These are phyloP conservation scores for Amaranthus tricolor DNA, from an alignment of 179 eudicot species.

Conservation along the genomic window DNA sequence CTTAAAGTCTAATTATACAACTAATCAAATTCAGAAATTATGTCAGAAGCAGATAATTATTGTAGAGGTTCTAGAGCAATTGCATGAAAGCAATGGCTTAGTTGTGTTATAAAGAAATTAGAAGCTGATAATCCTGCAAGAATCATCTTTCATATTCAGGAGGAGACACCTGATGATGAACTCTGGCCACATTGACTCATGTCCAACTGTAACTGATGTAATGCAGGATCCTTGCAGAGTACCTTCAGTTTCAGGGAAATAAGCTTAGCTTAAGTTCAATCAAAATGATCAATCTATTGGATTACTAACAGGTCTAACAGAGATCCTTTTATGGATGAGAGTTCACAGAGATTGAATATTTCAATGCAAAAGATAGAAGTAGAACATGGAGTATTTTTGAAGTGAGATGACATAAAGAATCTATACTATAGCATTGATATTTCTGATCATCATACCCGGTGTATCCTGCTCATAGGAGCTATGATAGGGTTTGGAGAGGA, in stretches of 20 bases:
- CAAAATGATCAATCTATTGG: not conserved
- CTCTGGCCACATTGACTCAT: constrained; percentile 49
- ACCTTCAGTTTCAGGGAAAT: constrained; percentile 36
- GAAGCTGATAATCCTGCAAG: not conserved
- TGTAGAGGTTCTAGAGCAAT: constrained; percentile 19
- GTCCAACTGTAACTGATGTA: constrained; percentile 55
- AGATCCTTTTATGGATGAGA: not conserved
- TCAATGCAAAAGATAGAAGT: no score
- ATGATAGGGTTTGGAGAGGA: no score
- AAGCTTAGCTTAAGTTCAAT: not conserved
- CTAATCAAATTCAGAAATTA: not conserved
- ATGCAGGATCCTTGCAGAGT: constrained; percentile 41
- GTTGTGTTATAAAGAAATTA: not conserved
- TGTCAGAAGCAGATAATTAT: constrained; percentile 13
- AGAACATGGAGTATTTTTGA: no score
- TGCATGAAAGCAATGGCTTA: not conserved
- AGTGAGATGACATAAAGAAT: no score
- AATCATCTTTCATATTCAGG: constrained; percentile 25
- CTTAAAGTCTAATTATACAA: not conserved
- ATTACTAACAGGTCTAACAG: not conserved
- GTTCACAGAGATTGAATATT: no score
- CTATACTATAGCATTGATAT: no score
- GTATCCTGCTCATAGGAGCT: no score
- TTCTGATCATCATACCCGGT: no score
- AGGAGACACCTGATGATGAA: constrained; percentile 66